Evolutionary conservation across 2,329 filamentous ascomycete species (phyloP).

Genomic region (Colletotrichum lini): DNA sequence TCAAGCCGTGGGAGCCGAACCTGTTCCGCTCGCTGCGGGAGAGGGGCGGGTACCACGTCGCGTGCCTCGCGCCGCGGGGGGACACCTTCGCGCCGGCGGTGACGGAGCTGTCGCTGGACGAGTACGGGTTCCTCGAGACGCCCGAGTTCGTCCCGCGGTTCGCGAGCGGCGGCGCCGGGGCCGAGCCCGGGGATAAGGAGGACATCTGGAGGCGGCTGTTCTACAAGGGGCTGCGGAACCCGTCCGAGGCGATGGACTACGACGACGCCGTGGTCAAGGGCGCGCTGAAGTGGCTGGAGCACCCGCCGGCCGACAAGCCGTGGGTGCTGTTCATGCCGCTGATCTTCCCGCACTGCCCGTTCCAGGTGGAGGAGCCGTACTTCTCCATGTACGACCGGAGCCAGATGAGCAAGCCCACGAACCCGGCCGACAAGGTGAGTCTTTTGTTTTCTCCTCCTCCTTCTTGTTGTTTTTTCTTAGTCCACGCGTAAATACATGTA

Average conservation of each 20-base stretch:
- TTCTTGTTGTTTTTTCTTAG: too few relatives aligned
- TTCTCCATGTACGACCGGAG: slow-evolving; percentile 61
- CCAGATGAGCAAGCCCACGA: slow-evolving; percentile 43
- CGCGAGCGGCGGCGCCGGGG: slow-evolving; percentile 31
- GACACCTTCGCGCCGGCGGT: slow-evolving; percentile 59
- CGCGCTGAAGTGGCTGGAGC: slow-evolving; percentile 60
- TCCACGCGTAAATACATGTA: too few relatives aligned
- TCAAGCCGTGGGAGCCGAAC: slow-evolving; percentile 65
- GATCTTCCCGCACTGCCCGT: slow-evolving; percentile 62
- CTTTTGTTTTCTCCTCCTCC: too few relatives aligned
- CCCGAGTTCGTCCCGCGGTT: slow-evolving; percentile 53
- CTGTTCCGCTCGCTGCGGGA: slow-evolving; percentile 61
- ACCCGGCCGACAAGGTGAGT: slow-evolving; percentile 29
- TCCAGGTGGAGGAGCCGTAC: slow-evolving; percentile 63
- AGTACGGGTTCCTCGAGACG: slow-evolving; percentile 60
- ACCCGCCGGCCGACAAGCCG: slow-evolving; percentile 56
- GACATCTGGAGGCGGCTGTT: slow-evolving; percentile 58
- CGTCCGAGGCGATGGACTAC: slow-evolving; percentile 57
- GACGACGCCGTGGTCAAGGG: slow-evolving; percentile 59
- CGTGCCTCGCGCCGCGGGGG: slow-evolving; percentile 59
- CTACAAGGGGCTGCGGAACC: slow-evolving; percentile 58
- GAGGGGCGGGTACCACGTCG: slow-evolving; percentile 59
- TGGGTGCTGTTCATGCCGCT: slow-evolving; percentile 61
- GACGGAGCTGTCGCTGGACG: slow-evolving; percentile 60
- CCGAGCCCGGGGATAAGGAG: slow-evolving; percentile 38